A percentile compares a stretch with the other conserved stretches of the same genome.
phyloP scores from a whole-genome alignment of 495 filamentous ascomycete genomes.

The Penicillium salamii region DNA sequence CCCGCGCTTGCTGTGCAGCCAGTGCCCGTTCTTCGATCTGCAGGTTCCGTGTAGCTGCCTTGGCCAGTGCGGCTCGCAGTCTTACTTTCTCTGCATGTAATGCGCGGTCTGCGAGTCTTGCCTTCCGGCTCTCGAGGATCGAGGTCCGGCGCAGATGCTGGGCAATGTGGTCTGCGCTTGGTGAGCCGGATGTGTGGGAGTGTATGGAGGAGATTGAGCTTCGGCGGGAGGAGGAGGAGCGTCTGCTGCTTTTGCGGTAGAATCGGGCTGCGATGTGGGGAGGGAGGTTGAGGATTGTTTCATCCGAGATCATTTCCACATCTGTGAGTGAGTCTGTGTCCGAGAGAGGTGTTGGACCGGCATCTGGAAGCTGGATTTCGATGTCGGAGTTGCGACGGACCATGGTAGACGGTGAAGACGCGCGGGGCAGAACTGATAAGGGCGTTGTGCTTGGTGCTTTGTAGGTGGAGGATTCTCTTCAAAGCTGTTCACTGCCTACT shows the following conservation, averaged over 20 bases:
- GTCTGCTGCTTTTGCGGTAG: slow-evolving; percentile 68
- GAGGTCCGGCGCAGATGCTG: slow-evolving; percentile 88
- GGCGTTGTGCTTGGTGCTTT: background rate
- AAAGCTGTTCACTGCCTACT: no score
- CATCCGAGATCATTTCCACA: slow-evolving; percentile 48
- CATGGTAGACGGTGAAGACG: slow-evolving; percentile 26
- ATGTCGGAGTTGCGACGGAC: slow-evolving; percentile 50
- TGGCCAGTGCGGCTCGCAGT: slow-evolving; percentile 78
- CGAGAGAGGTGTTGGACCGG: slow-evolving; percentile 28
- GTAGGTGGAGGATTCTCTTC: no score
- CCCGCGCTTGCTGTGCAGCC: slow-evolving; percentile 86
- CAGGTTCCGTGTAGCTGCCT: slow-evolving; percentile 65
- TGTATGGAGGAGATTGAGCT: slow-evolving; percentile 87
- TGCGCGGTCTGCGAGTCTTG: slow-evolving; percentile 86
- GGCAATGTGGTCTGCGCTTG: slow-evolving; percentile 78
- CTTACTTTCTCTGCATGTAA: slow-evolving; percentile 98
- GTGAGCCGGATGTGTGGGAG: slow-evolving; percentile 64
- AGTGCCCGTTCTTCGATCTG: slow-evolving; percentile 76
- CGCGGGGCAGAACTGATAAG: slow-evolving; percentile 2
- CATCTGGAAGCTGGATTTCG: slow-evolving; percentile 45
- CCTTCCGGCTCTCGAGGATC: slow-evolving; percentile 90
- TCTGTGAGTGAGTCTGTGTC: slow-evolving; percentile 18
- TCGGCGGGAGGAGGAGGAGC: slow-evolving; percentile 84
- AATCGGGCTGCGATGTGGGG: slow-evolving; percentile 85
- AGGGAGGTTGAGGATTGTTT: slow-evolving; percentile 57